These are phyloP conservation scores for Coprinopsis cinerea DNA, from an alignment of 768 basidiomycete genomes.

Conservation along the genomic window DNA sequence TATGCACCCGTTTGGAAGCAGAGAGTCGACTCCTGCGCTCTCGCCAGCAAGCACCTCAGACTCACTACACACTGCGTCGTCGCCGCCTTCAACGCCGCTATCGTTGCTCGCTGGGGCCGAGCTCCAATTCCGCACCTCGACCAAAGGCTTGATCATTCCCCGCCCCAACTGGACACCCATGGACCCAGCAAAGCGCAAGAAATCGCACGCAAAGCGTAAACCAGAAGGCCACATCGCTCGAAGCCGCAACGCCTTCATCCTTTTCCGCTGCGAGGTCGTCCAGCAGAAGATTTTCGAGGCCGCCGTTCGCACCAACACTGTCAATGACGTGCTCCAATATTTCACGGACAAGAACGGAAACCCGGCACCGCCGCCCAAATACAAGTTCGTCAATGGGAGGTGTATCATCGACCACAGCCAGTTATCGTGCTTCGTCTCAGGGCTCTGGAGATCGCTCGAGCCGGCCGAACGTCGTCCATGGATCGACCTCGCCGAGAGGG, in stretches of 20 bases:
- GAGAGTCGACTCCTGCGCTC: neutral
- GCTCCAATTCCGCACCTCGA: neutral
- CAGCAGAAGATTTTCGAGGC: slow-evolving; percentile 37
- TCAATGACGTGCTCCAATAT: neutral
- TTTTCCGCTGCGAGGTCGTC: slow-evolving; percentile 72
- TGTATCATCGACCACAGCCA: neutral
- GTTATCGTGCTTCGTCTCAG: neutral
- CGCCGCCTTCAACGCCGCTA: neutral
- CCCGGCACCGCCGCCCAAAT: neutral
- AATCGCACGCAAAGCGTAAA: slow-evolving; percentile 42
- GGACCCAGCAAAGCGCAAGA: neutral
- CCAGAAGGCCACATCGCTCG: slow-evolving; percentile 58
- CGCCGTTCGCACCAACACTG: neutral
- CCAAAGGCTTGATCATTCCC: neutral
- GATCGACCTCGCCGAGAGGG: neutral
- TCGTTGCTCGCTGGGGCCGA: neutral
- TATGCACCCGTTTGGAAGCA: neutral
- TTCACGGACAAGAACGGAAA: neutral
- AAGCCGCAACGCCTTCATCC: slow-evolving; percentile 74
- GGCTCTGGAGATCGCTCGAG: neutral
- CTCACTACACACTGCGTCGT: neutral
- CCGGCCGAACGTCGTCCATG: neutral
- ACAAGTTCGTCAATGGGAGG: neutral
- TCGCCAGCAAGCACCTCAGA: neutral
- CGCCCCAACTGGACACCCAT: neutral